Evolutionary conservation across 2,329 filamentous ascomycete genomes (phyloP).

Genomic region (Thermothelomyces thermophilus): DNA sequence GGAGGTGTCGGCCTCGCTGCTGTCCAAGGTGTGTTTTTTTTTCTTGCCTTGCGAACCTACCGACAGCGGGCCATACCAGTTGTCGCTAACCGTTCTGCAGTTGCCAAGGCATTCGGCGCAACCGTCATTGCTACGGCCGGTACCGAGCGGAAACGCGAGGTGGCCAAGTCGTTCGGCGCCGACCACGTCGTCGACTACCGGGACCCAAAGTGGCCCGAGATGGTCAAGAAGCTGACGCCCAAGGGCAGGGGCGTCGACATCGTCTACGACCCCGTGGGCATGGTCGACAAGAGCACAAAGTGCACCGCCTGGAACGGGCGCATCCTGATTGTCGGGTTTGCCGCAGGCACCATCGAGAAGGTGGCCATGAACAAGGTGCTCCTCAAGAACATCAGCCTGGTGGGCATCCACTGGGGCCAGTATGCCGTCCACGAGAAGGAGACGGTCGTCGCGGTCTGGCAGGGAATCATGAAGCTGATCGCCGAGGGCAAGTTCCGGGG

Average conservation of each 20-base stretch:
- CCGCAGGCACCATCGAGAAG: constrained; percentile 80
- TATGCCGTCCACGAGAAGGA: constrained; percentile 69
- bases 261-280: constrained; percentile 88
- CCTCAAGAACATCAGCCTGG: constrained; percentile 85
- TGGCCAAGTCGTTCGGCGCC: constrained; percentile 75
- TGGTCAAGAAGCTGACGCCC: constrained; percentile 73
- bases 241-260: constrained; percentile 73
- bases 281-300: constrained; percentile 82
- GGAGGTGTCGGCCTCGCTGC: constrained; percentile 88
- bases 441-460: constrained; percentile 68
- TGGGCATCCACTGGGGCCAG: constrained; percentile 87
- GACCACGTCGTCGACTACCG: constrained; percentile 78
- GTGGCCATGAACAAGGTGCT: constrained; percentile 87
- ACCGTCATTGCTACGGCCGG: constrained; percentile 91
- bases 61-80: neutral
- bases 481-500: constrained; percentile 70
- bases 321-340: constrained; percentile 83
- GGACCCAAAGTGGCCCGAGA: constrained; percentile 53
- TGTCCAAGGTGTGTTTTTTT: constrained; percentile 56
- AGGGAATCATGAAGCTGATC: constrained; percentile 73
- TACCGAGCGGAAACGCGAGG: constrained; percentile 67
- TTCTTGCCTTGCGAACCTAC: neutral
- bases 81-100: constrained; percentile 24
- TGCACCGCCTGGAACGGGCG: constrained; percentile 92
- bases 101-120: constrained; percentile 87